Evolutionary conservation across 106 monocot species (phyloP).

Genomic region (Dendrobium huoshanense): DNA sequence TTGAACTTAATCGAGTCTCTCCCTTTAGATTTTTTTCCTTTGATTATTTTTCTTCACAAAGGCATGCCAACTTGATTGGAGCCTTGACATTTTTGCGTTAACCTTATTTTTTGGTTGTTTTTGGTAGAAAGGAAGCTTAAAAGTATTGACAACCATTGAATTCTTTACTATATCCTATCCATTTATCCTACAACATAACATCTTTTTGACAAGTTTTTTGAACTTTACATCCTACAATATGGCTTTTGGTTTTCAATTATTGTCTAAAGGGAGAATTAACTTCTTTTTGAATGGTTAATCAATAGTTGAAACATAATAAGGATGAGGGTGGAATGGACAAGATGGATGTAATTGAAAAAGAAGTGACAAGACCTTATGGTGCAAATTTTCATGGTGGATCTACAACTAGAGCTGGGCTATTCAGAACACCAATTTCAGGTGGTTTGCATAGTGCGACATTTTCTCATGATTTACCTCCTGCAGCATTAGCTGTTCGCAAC

Average conservation of each 20-base stretch:
- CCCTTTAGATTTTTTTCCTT: not conserved
- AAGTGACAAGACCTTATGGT: constrained; percentile 1
- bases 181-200: not conserved
- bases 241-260: not conserved
- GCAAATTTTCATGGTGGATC: constrained; percentile 23
- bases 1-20: not conserved
- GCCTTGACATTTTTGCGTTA: not conserved
- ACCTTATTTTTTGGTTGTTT: not conserved
- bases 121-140: not conserved
- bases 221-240: not conserved
- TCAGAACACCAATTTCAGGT: constrained; percentile 70
- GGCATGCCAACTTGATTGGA: not conserved
- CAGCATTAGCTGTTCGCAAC: constrained; percentile 77
- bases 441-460: constrained; percentile 78
- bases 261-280: not conserved
- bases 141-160: not conserved
- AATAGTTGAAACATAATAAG: not conserved
- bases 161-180: not conserved
- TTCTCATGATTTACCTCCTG: constrained; percentile 61
- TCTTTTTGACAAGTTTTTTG: not conserved
- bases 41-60: not conserved
- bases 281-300: not conserved
- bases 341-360: not conserved
- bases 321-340: not conserved
- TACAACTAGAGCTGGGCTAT: constrained; percentile 47